Evolutionary conservation across 441 rosid species (phyloP).

Genomic region (Kokia cookei): DNA sequence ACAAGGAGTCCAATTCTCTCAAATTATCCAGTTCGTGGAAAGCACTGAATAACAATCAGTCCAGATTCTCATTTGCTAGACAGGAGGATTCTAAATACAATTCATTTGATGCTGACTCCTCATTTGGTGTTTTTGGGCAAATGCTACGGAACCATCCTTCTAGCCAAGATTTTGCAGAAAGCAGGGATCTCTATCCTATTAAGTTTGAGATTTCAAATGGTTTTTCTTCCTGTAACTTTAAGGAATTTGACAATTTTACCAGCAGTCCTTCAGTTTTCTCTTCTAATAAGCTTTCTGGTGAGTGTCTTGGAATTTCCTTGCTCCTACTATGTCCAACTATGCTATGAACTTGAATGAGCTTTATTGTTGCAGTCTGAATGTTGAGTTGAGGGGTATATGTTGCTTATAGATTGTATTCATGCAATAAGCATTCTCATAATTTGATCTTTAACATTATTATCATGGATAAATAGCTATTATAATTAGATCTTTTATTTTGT

Average conservation of each 20-base stretch:
- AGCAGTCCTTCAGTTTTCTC: constrained; percentile 39
- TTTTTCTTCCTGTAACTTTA: constrained; percentile 41
- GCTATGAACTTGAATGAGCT: neutral
- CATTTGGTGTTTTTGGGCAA: constrained; percentile 37
- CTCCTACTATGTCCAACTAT: neutral
- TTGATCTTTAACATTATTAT: neutral
- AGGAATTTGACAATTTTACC: constrained; percentile 35
- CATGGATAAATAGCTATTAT: neutral
- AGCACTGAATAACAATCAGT: constrained; percentile 60
- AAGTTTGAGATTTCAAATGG: constrained; percentile 42
- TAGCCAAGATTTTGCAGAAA: constrained; percentile 36
- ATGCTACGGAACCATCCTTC: constrained; percentile 29
- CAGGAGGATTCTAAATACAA: constrained; percentile 58
- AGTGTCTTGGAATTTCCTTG: constrained; percentile 12
- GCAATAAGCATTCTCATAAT: neutral
- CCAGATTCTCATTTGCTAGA: constrained; percentile 96
- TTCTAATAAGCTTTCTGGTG: constrained; percentile 57
- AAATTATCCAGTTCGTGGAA: constrained; percentile 50
- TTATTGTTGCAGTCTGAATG: neutral
- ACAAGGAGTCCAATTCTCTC: constrained; percentile 43
- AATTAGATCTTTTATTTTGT: neutral
- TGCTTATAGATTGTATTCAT: neutral
- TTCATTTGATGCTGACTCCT: constrained; percentile 27
- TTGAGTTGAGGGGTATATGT: neutral
- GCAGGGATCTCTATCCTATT: constrained; percentile 35